These are phyloP conservation scores for Rhynchosporium secalis DNA, from an alignment of 2,329 filamentous ascomycete genomes.

Conservation along the genomic window DNA sequence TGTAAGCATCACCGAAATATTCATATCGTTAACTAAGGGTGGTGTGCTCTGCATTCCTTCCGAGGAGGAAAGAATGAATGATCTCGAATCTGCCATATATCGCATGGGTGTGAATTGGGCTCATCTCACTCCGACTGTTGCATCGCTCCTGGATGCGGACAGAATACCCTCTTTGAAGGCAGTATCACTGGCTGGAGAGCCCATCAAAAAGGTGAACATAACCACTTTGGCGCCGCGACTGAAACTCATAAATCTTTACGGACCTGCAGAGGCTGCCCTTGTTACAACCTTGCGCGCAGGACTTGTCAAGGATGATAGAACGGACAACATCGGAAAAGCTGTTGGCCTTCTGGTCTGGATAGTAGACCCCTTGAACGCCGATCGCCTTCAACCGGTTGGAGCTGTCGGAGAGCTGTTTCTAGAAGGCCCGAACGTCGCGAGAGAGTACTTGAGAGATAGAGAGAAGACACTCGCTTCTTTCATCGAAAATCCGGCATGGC, in stretches of 20 bases:
- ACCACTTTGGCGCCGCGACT: conserved; percentile 45
- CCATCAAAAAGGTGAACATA: conserved; percentile 7
- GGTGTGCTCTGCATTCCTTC: conserved; percentile 31
- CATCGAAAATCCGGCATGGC: conserved; percentile 39
- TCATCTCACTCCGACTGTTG: conserved; percentile 29
- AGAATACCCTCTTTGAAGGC: conserved; percentile 31
- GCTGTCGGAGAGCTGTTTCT: conserved; percentile 43
- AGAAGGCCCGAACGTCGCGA: conserved; percentile 42
- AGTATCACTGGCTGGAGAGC: conserved; percentile 29
- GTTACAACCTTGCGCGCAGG: conserved; percentile 32
- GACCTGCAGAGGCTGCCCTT: conserved; percentile 72
- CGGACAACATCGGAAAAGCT: conserved; percentile 14
- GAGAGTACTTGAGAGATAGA: conserved; percentile 44
- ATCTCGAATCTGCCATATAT: conserved; percentile 24
- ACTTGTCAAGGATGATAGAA: conserved; percentile 1
- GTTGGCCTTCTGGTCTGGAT: conserved; percentile 39
- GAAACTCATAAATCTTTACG: conserved; percentile 57
- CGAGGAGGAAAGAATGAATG: conserved; percentile 26
- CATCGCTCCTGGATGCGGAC: conserved; percentile 39
- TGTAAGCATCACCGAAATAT: conserved; percentile 25
- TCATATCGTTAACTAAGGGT: conserved; percentile 28
- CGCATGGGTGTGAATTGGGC: conserved; percentile 24
- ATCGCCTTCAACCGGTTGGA: conserved; percentile 40
- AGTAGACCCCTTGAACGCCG: conserved; percentile 42
- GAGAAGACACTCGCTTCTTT: conserved; percentile 42